Evolutionary conservation across 176 grass and related monocot species (phyloP).

Genomic region (Elaeis guineensis): DNA sequence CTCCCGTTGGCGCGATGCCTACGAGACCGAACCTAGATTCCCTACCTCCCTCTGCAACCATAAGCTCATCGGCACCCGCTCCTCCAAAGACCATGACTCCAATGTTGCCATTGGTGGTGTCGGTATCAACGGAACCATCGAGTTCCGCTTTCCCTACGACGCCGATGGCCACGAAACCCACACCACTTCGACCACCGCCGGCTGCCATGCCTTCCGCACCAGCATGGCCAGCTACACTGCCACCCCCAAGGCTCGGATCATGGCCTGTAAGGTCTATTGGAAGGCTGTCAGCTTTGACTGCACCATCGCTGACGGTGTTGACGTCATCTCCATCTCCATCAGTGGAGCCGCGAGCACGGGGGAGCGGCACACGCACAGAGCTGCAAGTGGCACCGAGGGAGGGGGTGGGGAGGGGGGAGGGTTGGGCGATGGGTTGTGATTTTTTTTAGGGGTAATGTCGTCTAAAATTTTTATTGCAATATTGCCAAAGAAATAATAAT

Average conservation of each 20-base stretch:
- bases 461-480: too few species aligned
- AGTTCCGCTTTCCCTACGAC: slow-evolving; percentile 76
- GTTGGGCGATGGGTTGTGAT: too few species aligned
- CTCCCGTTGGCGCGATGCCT: slow-evolving; percentile 71
- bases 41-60: slow-evolving; percentile 51
- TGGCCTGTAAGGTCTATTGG: slow-evolving; percentile 92
- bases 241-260: slow-evolving; percentile 77
- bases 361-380: too few species aligned
- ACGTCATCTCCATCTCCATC: slow-evolving; percentile 76
- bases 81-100: slow-evolving; percentile 53
- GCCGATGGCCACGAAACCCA: slow-evolving; percentile 92
- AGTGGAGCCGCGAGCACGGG: too few species aligned
- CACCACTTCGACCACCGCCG: slow-evolving; percentile 71
- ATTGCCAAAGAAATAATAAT: too few species aligned
- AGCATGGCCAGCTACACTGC: slow-evolving; percentile 73
- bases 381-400: too few species aligned
- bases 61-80: slow-evolving; percentile 78
- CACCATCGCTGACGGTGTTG: slow-evolving; percentile 78
- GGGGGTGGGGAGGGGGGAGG: too few species aligned
- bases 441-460: too few species aligned
- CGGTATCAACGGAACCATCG: slow-evolving; percentile 54
- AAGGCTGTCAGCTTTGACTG: slow-evolving; percentile 81
- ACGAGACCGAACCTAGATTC: slow-evolving; percentile 49
- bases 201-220: slow-evolving; percentile 62
- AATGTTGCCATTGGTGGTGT: background rate